A percentile compares a stretch with the other conserved stretches of the same genome.
Evolutionary conservation across 768 basidiomycete genomes (phyloP).

Genomic region (Tephrocybe rancida): DNA sequence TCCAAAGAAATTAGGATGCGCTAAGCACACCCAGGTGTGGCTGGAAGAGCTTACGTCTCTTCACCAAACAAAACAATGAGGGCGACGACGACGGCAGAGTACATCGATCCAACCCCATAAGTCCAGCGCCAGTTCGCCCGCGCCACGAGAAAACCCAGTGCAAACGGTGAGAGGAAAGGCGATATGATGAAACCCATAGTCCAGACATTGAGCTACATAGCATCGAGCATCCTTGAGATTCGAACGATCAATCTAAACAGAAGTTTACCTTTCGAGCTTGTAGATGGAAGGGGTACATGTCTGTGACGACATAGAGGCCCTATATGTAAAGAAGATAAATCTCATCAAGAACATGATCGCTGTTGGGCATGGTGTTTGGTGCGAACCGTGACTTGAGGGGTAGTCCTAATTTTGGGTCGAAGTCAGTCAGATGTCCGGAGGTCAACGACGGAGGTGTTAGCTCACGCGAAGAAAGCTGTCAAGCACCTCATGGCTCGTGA

Average conservation of each 20-base stretch:
- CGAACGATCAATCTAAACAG: background rate
- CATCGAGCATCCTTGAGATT: background rate
- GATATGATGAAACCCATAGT: constrained; percentile 64
- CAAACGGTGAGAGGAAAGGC: constrained; percentile 64
- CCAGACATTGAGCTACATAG: constrained; percentile 55
- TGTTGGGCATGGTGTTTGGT: constrained; percentile 3
- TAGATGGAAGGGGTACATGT: constrained; percentile 69
- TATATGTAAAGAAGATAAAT: constrained; percentile 23
- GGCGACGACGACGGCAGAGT: constrained; percentile 45
- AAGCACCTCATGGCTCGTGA: constrained; percentile 58
- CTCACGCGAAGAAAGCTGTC: constrained; percentile 57
- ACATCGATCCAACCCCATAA: constrained; percentile 67
- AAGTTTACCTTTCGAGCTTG: constrained; percentile 72
- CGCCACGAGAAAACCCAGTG: constrained; percentile 68
- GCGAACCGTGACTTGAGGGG: constrained; percentile 60
- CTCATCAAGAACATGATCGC: background rate
- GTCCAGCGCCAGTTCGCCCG: constrained; percentile 63
- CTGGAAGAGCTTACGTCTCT: constrained; percentile 69
- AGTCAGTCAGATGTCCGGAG: background rate
- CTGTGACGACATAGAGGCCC: constrained; percentile 64
- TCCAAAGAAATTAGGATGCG: background rate
- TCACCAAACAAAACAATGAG: constrained; percentile 47
- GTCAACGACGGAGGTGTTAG: background rate
- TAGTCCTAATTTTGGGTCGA: constrained; percentile 2
- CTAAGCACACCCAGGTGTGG: no score